Evolutionary conservation across 768 basidiomycete genomes (phyloP).

Genomic region (Stropharia rugosoannulata): DNA sequence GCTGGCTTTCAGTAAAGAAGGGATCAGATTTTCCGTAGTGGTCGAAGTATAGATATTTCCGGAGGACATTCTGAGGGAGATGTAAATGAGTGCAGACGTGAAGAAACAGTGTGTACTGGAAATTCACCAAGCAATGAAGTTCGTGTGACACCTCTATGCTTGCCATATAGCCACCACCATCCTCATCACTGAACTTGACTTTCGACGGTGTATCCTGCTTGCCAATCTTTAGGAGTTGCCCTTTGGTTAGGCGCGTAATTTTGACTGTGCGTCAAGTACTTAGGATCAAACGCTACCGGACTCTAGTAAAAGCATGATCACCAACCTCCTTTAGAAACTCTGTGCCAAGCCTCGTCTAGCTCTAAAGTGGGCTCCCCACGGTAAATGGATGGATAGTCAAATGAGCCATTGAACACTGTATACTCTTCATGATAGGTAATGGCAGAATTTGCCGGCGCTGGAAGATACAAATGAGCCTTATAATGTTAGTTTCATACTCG

Average conservation of each 20-base stretch:
- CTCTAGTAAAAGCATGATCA: neutral
- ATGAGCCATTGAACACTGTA: constrained; percentile 6
- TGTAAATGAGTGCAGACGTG: too few relatives aligned
- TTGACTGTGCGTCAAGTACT: neutral
- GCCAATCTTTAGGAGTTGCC: constrained; percentile 3
- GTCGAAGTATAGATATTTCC: constrained; percentile 5
- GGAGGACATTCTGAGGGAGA: constrained; percentile 1
- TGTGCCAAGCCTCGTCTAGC: constrained; percentile 10
- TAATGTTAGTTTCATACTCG: too few relatives aligned
- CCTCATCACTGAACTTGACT: constrained; percentile 2
- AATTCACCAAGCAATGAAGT: constrained; percentile 7
- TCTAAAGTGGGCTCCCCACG: constrained; percentile 7
- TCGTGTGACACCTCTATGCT: constrained; percentile 2
- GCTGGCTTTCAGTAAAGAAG: neutral
- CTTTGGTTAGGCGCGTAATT: neutral
- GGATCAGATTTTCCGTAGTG: constrained; percentile 3
- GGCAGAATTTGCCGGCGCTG: constrained; percentile 13
- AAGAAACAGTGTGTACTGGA: too few relatives aligned
- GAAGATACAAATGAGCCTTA: neutral
- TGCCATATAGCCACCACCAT: constrained; percentile 8
- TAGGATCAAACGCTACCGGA: neutral
- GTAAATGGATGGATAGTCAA: constrained; percentile 9
- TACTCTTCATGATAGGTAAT: constrained; percentile 6
- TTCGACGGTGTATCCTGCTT: constrained; percentile 4
- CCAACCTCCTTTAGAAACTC: constrained; percentile 7